phyloP scores from a whole-genome alignment of 495 filamentous ascomycete genomes.

The Pyrenula aspistea region DNA sequence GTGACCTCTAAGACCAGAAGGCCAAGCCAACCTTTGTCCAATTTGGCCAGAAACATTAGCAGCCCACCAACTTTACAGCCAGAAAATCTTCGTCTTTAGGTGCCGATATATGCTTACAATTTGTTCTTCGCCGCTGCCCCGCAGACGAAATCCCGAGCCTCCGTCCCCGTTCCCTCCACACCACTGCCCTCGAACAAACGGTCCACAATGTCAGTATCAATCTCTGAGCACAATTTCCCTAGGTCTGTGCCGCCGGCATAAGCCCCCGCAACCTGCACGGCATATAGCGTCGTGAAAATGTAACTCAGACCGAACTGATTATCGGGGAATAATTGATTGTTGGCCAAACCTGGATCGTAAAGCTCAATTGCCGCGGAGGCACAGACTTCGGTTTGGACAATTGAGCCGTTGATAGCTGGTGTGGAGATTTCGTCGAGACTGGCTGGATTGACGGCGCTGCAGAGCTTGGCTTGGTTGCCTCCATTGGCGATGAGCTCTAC shows the following conservation, averaged over 20 bases:
- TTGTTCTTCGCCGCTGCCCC: neutral
- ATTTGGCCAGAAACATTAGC: too few relatives aligned
- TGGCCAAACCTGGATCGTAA: neutral
- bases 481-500: slow-evolving; percentile 4
- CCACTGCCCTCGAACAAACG: slow-evolving; percentile 3
- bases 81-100: too few relatives aligned
- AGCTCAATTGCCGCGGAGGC: neutral
- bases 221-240: slow-evolving; percentile 4
- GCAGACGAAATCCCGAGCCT: slow-evolving; percentile 7
- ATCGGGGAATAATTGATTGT: neutral
- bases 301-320: slow-evolving; percentile 4
- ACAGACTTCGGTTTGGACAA: slow-evolving; percentile 6
- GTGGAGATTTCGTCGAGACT: slow-evolving; percentile 3
- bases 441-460: slow-evolving; percentile 6
- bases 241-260: slow-evolving; percentile 6
- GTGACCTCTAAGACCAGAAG: too few relatives aligned
- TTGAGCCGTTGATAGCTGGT: slow-evolving; percentile 4
- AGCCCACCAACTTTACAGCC: too few relatives aligned
- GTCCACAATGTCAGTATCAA: slow-evolving; percentile 5
- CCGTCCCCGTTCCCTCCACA: slow-evolving; percentile 1
- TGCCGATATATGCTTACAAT: neutral
- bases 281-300: slow-evolving; percentile 5
- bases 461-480: slow-evolving; percentile 5
- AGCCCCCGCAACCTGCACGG: slow-evolving; percentile 3
- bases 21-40: too few relatives aligned